Evolutionary conservation across 768 basidiomycete genomes (phyloP), one percentile per base, ranked within the genome.

Genomic region (Coprinopsis cinerea): DNA sequence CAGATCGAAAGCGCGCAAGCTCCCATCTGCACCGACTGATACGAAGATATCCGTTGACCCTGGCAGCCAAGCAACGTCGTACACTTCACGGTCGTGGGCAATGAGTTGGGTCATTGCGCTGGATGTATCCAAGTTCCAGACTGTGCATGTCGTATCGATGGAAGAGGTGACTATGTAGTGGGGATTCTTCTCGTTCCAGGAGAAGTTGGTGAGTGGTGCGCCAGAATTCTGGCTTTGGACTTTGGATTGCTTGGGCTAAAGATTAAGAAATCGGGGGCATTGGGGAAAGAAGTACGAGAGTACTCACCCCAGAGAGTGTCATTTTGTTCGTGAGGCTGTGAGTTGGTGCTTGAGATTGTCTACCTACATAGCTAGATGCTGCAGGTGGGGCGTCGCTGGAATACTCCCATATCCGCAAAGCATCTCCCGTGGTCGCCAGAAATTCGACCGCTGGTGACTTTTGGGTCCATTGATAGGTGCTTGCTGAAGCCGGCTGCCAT

Each of bases 41-140:
- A 97, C 93, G 64, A 99, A 99, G 56, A 97, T 92, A 63, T 98
- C 93, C 11, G 91, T 92, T 7, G 92, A 94, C 22, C 84, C 81
- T 4, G 96, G 96, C 11, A 97, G 78, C 95, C 96, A 99, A n/a
- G 92, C 93, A 35, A 96, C 93, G 63, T 97, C 93, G 69, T 94
- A 95, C 13, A 92, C 93, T 69, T 94, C 88, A 41, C 90, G 82
- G 73, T 97, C 93, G 67, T 96, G 95, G 0, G 95, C 93, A 60
- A 96, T 95, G 53, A 99, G 82, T 66, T 98, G 96, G 2, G 96
- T 99, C 62, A 98, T 82, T 22, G 96, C 95, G 5, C 88, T 85
- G 22, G 83, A 81, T 2, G 91, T 91, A 59, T 95, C 88, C 62
- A 99, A 90, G 66, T 99, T 96, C 96, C 96, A 99, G 20, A 98